Evolutionary conservation across 31 red algal genomes (phyloP).

Genomic region (Endocladia muricata): DNA sequence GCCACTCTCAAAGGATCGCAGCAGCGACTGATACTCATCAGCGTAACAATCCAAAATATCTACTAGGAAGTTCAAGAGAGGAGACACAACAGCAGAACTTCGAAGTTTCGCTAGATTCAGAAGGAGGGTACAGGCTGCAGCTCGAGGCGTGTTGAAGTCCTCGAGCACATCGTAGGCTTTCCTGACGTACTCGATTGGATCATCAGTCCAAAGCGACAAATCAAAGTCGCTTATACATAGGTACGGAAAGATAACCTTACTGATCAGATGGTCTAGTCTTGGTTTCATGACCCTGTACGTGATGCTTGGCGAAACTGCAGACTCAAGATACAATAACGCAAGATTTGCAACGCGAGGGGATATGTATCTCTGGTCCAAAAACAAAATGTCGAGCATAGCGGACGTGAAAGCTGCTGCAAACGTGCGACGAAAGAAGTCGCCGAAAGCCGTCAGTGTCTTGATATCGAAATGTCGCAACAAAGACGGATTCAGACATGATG

Average conservation of each 20-base stretch:
- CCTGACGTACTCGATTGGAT: conserved; percentile 69
- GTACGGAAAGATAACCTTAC: conserved; percentile 62
- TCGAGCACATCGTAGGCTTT: conserved; percentile 56
- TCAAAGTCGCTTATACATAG: conserved; percentile 49
- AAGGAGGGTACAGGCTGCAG: conserved; percentile 43
- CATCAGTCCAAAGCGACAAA: conserved; percentile 32
- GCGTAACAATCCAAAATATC: conserved; percentile 26
- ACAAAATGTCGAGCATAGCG: conserved; percentile 39
- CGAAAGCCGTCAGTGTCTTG: conserved; percentile 9
- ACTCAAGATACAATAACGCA: conserved; percentile 44
- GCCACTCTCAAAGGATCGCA: neutral
- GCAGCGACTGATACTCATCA: neutral
- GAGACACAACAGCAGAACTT: conserved; percentile 34
- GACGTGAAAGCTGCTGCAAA: conserved; percentile 25
- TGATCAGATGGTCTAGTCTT: conserved; percentile 9
- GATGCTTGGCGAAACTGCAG: conserved; percentile 18
- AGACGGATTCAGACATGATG: conserved; percentile 5
- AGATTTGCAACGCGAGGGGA: conserved; percentile 51
- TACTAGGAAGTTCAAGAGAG: conserved; percentile 37
- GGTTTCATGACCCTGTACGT: conserved; percentile 50
- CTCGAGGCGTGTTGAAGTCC: conserved; percentile 58
- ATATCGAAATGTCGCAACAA: conserved; percentile 21
- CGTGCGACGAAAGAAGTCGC: conserved; percentile 22
- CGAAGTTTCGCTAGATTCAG: conserved; percentile 18
- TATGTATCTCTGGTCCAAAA: conserved; percentile 7